These are phyloP conservation scores for Marchantia paleacea DNA, from an alignment of 225 moss, liverwort and hornwort genomes.

Conservation along the genomic window DNA sequence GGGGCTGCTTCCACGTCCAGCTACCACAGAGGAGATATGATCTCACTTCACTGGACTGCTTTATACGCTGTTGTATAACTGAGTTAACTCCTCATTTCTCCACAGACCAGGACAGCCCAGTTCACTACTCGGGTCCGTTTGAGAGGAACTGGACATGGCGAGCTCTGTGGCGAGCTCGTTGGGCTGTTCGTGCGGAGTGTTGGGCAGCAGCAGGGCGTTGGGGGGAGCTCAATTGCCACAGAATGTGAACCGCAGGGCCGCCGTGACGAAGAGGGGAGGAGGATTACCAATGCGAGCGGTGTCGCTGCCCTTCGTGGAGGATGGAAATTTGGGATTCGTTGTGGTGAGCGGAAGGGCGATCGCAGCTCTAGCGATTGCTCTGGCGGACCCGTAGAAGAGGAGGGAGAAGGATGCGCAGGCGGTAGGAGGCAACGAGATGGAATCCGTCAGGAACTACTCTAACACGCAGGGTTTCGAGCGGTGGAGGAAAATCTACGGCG, in stretches of 20 bases:
- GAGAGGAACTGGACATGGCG: slow-evolving; percentile 10
- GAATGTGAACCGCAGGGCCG: background rate
- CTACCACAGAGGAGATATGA: too few relatives aligned
- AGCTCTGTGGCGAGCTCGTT: background rate
- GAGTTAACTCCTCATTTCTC: too few relatives aligned
- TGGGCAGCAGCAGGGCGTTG: slow-evolving; percentile 3
- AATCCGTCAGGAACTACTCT: slow-evolving; percentile 86
- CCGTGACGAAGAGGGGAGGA: background rate
- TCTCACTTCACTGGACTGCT: too few relatives aligned
- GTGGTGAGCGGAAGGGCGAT: slow-evolving; percentile 77
- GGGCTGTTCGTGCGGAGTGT: background rate
- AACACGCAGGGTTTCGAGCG: slow-evolving; percentile 87
- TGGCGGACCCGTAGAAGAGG: slow-evolving; percentile 91
- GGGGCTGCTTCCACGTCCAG: too few relatives aligned
- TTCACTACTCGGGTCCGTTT: too few relatives aligned
- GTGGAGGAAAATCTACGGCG: slow-evolving; percentile 90
- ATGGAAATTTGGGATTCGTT: slow-evolving; percentile 61
- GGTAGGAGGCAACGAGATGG: slow-evolving; percentile 90
- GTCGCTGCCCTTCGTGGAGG: slow-evolving; percentile 37
- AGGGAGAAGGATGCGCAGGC: slow-evolving; percentile 80
- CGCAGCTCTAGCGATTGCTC: slow-evolving; percentile 65
- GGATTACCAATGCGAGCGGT: slow-evolving; percentile 19
- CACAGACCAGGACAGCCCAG: too few relatives aligned
- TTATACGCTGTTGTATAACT: too few relatives aligned
- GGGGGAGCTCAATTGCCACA: background rate